These are phyloP conservation scores for Xylaria sp. DNA, from an alignment of 495 filamentous ascomycete species.

Conservation along the genomic window DNA sequence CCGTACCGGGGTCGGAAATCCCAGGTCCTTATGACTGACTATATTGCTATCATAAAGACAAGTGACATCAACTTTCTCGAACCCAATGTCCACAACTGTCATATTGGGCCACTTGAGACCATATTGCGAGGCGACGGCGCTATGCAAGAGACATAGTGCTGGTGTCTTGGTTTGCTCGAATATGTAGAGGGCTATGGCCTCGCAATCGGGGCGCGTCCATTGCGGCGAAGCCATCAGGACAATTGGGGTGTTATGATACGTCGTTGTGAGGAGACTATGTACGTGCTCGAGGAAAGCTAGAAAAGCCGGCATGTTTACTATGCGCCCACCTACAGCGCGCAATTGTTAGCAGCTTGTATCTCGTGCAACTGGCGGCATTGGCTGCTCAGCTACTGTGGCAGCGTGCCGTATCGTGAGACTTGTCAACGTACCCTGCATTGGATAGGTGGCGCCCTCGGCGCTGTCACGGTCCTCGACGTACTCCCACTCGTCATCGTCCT, in stretches of 20 bases:
- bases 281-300: conserved; percentile 88
- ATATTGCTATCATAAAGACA: conserved; percentile 81
- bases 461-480: conserved; percentile 89
- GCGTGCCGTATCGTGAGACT: neutral
- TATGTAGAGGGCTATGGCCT: conserved; percentile 85
- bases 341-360: conserved; percentile 12
- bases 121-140: conserved; percentile 81
- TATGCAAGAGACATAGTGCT: conserved; percentile 84
- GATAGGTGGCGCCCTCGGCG: conserved; percentile 87
- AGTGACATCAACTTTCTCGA: conserved; percentile 88
- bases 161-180: conserved; percentile 98
- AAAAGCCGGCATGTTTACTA: conserved; percentile 89
- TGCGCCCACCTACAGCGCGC: conserved; percentile 65
- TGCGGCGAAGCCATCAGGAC: conserved; percentile 84
- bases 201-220: conserved; percentile 84
- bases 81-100: conserved; percentile 88
- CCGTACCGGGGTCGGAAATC: conserved; percentile 56
- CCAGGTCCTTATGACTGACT: conserved; percentile 48
- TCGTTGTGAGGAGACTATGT: conserved; percentile 83
- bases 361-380: neutral
- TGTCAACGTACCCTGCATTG: conserved; percentile 62
- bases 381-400: neutral
- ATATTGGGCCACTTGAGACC: conserved; percentile 78
- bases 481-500: conserved; percentile 51
- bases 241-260: conserved; percentile 89